Evolutionary conservation across 1,139 yeast species (phyloP).

Genomic region (Blastobotrys malaysiensis): DNA sequence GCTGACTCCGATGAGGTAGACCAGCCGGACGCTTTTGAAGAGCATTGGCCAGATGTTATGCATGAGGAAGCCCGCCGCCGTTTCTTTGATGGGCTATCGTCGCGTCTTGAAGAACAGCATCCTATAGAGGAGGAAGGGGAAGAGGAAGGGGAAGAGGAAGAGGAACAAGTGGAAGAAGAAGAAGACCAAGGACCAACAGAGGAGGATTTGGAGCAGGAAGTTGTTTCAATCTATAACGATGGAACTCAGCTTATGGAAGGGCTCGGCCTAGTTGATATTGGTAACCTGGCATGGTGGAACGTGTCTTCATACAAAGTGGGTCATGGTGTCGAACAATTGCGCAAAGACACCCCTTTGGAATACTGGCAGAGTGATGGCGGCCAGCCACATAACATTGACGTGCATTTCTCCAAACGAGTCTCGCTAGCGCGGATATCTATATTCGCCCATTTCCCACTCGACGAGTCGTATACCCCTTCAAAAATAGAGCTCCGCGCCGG

Average conservation of each 20-base stretch:
- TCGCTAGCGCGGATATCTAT: slow-evolving; percentile 64
- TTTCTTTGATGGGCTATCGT: too few species aligned
- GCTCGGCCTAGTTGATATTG: slow-evolving; percentile 62
- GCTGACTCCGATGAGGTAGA: too few species aligned
- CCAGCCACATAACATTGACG: slow-evolving; percentile 81
- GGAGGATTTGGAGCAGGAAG: not conserved
- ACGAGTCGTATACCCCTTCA: slow-evolving; percentile 92
- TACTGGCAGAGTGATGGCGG: slow-evolving; percentile 97
- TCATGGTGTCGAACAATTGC: slow-evolving; percentile 59
- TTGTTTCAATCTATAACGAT: not conserved
- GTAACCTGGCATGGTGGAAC: slow-evolving; percentile 81
- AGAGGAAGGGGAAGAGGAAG: not conserved
- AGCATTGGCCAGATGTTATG: too few species aligned
- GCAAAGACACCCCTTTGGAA: slow-evolving; percentile 68
- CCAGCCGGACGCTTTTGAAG: too few species aligned
- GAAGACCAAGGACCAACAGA: not conserved
- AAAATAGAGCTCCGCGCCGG: slow-evolving; percentile 72
- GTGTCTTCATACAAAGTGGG: slow-evolving; percentile 74
- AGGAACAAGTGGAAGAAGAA: not conserved
- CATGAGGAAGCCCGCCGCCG: too few species aligned
- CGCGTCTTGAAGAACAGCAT: too few species aligned
- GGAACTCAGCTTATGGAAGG: slow-evolving; percentile 56
- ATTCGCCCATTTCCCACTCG: slow-evolving; percentile 60
- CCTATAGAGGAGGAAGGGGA: not conserved
- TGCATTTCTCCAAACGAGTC: slow-evolving; percentile 77